These are phyloP conservation scores for Zopfia rhizophila DNA, from an alignment of 2,329 filamentous ascomycete genomes.

Conservation along the genomic window DNA sequence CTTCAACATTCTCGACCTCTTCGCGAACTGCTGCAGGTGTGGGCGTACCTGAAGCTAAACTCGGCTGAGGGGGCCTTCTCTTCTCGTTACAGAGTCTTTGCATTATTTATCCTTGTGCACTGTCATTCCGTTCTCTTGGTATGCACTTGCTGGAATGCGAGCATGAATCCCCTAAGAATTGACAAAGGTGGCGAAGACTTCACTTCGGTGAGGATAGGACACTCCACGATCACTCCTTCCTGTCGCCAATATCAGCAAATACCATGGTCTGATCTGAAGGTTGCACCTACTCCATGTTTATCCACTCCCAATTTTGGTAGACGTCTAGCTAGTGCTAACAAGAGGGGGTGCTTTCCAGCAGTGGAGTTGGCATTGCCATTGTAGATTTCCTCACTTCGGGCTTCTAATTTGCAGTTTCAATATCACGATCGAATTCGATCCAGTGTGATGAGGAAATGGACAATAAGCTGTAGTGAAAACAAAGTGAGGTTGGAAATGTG, in stretches of 20 bases:
- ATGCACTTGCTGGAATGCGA: slow-evolving; percentile 1
- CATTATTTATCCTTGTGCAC: background rate
- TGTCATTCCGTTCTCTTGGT: slow-evolving; percentile 4
- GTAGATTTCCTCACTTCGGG: background rate
- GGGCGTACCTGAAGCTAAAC: slow-evolving; percentile 13
- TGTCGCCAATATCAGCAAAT: background rate
- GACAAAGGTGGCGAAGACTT: background rate
- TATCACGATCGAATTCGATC: background rate
- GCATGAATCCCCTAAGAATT: background rate
- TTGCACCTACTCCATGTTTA: background rate
- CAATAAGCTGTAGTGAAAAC: background rate
- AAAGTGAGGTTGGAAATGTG: background rate
- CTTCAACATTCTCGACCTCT: background rate
- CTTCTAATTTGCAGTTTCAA: background rate
- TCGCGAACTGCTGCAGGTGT: background rate
- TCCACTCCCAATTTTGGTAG: background rate
- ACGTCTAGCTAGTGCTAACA: too few species aligned
- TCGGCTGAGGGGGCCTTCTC: background rate
- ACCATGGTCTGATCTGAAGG: background rate
- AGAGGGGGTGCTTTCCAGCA: background rate
- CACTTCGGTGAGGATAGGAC: background rate
- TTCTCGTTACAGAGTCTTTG: background rate
- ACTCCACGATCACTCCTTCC: background rate
- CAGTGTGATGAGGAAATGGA: background rate
- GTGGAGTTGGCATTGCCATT: background rate